Percentiles rank a stretch among this genome's conserved stretches.
Evolutionary conservation across 2,329 filamentous ascomycete species (phyloP).

Genomic region (Aspergillus udagawae): DNA sequence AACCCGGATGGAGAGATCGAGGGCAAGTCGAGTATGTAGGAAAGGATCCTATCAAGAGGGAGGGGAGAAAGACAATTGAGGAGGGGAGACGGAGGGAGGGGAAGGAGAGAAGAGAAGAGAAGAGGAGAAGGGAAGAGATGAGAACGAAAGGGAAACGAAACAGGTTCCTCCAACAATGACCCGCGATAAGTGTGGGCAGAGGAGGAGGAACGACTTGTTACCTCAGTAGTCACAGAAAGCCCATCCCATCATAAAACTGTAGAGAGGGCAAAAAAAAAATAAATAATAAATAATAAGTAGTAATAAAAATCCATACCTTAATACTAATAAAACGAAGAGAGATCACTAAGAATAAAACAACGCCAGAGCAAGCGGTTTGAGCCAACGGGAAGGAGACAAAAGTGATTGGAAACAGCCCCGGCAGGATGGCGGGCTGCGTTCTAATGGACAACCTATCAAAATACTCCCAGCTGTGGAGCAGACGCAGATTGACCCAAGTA

Average conservation of each 20-base stretch:
- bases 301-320: not conserved
- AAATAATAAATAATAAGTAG: not conserved
- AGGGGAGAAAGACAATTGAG: constrained; percentile 10
- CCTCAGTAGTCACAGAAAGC: not conserved
- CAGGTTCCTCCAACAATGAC: not conserved
- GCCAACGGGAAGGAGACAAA: constrained; percentile 12
- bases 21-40: constrained; percentile 12
- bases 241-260: not conserved
- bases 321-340: constrained; percentile 7
- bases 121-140: constrained; percentile 9
- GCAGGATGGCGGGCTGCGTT: constrained; percentile 11
- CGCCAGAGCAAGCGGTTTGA: constrained; percentile 12
- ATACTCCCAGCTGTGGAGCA: not conserved
- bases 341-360: constrained; percentile 5
- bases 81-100: constrained; percentile 11
- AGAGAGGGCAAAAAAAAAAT: not conserved
- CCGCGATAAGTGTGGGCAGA: not conserved
- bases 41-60: constrained; percentile 11
- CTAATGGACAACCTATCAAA: constrained; percentile 13
- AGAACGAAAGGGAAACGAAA: constrained; percentile 13
- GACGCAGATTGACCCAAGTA: constrained; percentile 5
- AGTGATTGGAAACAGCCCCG: constrained; percentile 14
- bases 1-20: constrained; percentile 7
- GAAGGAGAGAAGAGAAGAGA: constrained; percentile 8
- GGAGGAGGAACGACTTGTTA: not conserved